Evolutionary conservation across 306 rosid species (phyloP), one percentile per base, ranked within the genome.

Genomic region (Sicyos edulis): DNA sequence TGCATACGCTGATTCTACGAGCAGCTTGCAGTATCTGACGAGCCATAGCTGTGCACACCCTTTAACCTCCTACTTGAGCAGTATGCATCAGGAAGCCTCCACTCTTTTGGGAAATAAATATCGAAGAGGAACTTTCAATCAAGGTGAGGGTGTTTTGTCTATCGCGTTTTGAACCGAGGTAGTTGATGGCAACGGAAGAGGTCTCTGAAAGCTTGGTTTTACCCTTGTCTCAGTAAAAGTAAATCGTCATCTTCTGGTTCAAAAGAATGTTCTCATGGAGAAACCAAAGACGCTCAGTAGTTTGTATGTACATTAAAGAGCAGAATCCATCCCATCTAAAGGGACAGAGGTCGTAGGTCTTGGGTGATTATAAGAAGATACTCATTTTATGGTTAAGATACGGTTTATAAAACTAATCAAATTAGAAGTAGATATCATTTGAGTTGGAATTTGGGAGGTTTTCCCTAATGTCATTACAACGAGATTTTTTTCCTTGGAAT

Each of bases 291-390:
- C 11, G 8, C 29, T 8, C 54, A 24, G 75, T 55, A 52, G 20
- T 62, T 85, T 85, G 76, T 80, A 17, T 77, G 83, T 78, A 81
- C 77, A 74, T 77, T 63, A 44, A 54, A 13, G 72, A 47, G 16
- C 9, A 0, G 19, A 51, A 51, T 49, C 32, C 53, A 44, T 40
- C 55, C 72, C 45, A 70, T 74, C 32, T 47, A 74, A 76, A 68
- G 49, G 73, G 76, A 62, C 50, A 57, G 58, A 16, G 53, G 17
- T 60, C 47, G 11, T 42, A 42, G 47, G 47, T 42, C 10, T 42
- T 42, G 47, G 47, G 47, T 9, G 47, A 42, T 42, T 42, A 42
- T 11, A 42, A 42, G 47, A 42, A 45, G 57, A 68, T 17, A 73
- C 21, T 54, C 72, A n/a, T 24, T 37, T 42, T 42, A 26, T 26